A percentile compares a stretch with the other conserved stretches of the same genome.
Evolutionary conservation across 73 alveolate species (phyloP).

Genomic region (Paramecium bursaria): DNA sequence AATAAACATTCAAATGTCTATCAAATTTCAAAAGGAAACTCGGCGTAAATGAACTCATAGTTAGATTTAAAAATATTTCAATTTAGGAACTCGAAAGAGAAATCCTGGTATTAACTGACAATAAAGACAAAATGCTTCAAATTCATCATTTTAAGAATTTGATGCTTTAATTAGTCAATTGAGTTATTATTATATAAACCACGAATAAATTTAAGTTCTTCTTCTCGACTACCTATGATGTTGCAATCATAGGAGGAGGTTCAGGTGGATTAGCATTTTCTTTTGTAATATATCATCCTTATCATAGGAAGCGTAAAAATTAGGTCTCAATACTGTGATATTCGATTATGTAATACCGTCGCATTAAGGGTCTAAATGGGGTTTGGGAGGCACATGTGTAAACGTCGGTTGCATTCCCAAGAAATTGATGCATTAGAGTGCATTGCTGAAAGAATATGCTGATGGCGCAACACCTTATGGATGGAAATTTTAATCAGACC

Average conservation of each 20-base stretch:
- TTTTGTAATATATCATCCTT: conserved; percentile 1
- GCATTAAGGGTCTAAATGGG: conserved; percentile 79
- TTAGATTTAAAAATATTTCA: too few species aligned
- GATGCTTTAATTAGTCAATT: too few species aligned
- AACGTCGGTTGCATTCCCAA: conserved; percentile 99
- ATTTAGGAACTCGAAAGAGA: too few species aligned
- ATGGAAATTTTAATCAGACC: background rate
- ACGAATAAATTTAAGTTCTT: background rate
- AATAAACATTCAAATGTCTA: background rate
- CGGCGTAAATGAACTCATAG: too few species aligned
- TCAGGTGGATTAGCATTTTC: conserved; percentile 98
- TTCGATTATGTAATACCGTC: conserved; percentile 79
- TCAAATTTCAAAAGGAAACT: too few species aligned
- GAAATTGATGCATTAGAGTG: conserved; percentile 85
- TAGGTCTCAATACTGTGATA: conserved; percentile 62
- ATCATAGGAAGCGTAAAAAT: conserved; percentile 65
- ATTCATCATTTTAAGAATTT: too few species aligned
- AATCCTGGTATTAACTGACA: too few species aligned
- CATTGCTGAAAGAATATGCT: conserved; percentile 42
- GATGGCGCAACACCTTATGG: conserved; percentile 37
- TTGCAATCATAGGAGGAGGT: conserved; percentile 98
- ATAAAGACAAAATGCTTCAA: too few species aligned
- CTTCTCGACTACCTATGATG: conserved; percentile 62
- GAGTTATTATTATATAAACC: too few species aligned
- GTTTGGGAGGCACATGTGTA: conserved; percentile 99